A percentile compares a stretch with the other conserved stretches of the same genome.
Evolutionary conservation across 495 filamentous ascomycete genomes (phyloP).

Genomic region (Hypoxylon lenormandii): DNA sequence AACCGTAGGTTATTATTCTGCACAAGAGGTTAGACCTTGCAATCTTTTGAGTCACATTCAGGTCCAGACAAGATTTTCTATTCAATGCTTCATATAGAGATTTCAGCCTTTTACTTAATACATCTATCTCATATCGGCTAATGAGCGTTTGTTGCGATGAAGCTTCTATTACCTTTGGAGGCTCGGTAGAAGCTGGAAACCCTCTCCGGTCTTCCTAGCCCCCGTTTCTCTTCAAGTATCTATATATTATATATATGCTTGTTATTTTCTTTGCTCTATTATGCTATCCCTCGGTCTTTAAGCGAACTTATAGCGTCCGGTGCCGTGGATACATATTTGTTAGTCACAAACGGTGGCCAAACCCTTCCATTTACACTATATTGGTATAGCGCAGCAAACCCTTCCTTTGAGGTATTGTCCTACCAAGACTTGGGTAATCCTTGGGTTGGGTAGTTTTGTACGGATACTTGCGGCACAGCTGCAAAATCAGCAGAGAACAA

Average conservation of each 20-base stretch:
- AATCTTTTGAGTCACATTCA: slow-evolving; percentile 34
- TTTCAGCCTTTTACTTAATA: slow-evolving; percentile 1
- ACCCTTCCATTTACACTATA: neutral
- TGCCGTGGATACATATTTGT: slow-evolving; percentile 1
- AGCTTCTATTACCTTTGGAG: slow-evolving; percentile 7
- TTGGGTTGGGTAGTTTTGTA: slow-evolving; percentile 15
- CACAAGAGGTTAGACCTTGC: slow-evolving; percentile 25
- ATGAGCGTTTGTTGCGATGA: slow-evolving; percentile 10
- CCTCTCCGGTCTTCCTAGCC: neutral
- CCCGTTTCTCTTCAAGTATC: slow-evolving; percentile 20
- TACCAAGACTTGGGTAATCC: slow-evolving; percentile 23
- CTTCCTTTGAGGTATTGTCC: slow-evolving; percentile 6
- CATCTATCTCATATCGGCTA: slow-evolving; percentile 6
- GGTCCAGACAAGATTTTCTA: slow-evolving; percentile 4
- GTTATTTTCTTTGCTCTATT: neutral
- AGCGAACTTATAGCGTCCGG: neutral
- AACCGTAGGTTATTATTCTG: slow-evolving; percentile 12
- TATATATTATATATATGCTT: neutral
- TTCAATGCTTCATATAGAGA: neutral
- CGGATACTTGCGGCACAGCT: slow-evolving; percentile 28
- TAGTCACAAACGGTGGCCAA: neutral
- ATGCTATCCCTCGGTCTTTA: neutral
- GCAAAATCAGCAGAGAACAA: slow-evolving; percentile 9
- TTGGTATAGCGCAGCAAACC: slow-evolving; percentile 16
- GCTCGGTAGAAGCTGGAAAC: slow-evolving; percentile 21